Percentiles rank a stretch among this genome's conserved stretches.
These are phyloP conservation scores for Achlya hypogyna DNA, from an alignment of 352 stramenopile genomes.

Conservation along the genomic window DNA sequence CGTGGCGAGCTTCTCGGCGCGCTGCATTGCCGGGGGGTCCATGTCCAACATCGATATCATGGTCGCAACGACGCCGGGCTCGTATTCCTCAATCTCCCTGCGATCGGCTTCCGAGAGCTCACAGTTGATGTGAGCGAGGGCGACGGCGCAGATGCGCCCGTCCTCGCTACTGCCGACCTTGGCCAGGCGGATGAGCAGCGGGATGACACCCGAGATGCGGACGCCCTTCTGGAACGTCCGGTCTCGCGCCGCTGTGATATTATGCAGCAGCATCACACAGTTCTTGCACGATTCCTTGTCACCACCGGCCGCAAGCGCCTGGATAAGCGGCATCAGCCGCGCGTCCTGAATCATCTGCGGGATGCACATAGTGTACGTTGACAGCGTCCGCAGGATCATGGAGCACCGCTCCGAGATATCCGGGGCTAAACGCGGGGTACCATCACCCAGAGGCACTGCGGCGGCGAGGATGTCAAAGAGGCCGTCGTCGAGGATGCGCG, in stretches of 20 bases:
- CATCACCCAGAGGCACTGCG: conserved; percentile 18
- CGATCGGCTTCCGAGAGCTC: neutral
- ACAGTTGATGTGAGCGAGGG: conserved; percentile 68
- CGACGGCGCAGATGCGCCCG: conserved; percentile 52
- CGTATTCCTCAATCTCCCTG: conserved; percentile 24
- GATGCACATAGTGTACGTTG: conserved; percentile 39
- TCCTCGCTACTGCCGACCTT: conserved; percentile 41
- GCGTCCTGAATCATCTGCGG: conserved; percentile 40
- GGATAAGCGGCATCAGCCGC: conserved; percentile 43
- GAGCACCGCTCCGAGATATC: conserved; percentile 51
- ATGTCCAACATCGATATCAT: conserved; percentile 73
- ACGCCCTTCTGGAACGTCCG: conserved; percentile 43
- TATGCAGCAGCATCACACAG: conserved; percentile 63
- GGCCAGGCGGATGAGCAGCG: conserved; percentile 55
- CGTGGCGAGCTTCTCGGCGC: conserved; percentile 51
- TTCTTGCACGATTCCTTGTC: conserved; percentile 43
- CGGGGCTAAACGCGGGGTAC: conserved; percentile 19
- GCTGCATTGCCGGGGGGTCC: conserved; percentile 51
- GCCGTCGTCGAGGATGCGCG: conserved; percentile 44
- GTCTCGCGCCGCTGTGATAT: conserved; percentile 47
- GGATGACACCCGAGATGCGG: conserved; percentile 33
- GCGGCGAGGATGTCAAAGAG: conserved; percentile 48
- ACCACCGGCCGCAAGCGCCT: conserved; percentile 29
- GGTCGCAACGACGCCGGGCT: conserved; percentile 56
- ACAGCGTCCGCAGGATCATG: conserved; percentile 60